Percentiles rank a stretch among this genome's conserved stretches.
Evolutionary conservation across 2,329 filamentous ascomycete genomes (phyloP).

Genomic region (Alternaria ethzedia): DNA sequence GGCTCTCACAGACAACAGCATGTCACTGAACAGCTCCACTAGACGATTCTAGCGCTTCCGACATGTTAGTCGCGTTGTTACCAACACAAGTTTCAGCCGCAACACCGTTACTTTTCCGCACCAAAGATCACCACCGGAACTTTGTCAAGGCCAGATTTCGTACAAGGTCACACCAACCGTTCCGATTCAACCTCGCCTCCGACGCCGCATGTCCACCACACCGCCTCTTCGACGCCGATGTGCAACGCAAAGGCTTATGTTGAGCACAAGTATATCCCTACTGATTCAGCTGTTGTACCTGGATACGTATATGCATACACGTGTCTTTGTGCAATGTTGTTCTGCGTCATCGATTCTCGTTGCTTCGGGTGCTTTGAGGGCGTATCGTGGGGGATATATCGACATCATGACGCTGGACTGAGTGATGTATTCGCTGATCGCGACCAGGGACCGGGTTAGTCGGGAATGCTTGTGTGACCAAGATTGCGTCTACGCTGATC

Average conservation of each 20-base stretch:
- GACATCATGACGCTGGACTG: background rate
- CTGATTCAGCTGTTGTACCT: conserved; percentile 3
- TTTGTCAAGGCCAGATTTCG: conserved; percentile 1
- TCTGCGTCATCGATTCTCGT: conserved; percentile 7
- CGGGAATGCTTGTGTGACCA: background rate
- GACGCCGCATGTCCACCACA: background rate
- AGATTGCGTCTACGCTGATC: background rate
- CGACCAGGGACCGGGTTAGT: background rate
- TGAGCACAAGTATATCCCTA: background rate
- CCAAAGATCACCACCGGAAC: conserved; percentile 3
- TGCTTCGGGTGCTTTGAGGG: background rate
- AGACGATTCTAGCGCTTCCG: background rate
- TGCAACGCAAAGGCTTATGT: background rate
- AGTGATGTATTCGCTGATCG: background rate
- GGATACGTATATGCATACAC: conserved; percentile 6
- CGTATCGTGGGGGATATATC: background rate
- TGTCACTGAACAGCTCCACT: background rate
- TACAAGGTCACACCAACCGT: conserved; percentile 7
- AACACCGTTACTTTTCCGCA: background rate
- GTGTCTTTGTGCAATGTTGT: conserved; percentile 10
- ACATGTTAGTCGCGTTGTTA: background rate
- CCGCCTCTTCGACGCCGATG: background rate
- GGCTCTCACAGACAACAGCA: background rate
- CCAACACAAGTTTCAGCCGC: background rate
- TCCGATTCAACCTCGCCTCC: background rate